Conservation (phyloP, 345 rosid species). For the Orychophragmus violaceus region DNA sequence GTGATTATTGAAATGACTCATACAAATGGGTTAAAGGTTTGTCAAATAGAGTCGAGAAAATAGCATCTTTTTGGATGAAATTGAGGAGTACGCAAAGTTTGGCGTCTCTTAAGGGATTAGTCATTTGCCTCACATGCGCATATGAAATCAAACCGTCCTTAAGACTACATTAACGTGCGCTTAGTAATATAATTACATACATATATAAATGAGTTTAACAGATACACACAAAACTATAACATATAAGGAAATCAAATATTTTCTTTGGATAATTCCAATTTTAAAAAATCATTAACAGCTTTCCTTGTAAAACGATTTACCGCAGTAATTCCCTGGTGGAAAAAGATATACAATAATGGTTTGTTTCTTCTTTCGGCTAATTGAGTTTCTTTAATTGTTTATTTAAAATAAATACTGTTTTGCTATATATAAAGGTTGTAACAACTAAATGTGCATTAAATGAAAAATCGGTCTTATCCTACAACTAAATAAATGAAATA, state of each 20-base stretch:
- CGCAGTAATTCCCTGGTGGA: not conserved
- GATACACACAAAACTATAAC: not conserved
- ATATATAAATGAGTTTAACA: not conserved
- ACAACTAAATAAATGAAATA: not conserved
- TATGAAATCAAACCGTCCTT: constrained; percentile 34
- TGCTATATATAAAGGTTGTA: not conserved
- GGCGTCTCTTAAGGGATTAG: constrained; percentile 42
- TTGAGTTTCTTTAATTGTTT: constrained; percentile 5
- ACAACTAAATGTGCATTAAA: not conserved
- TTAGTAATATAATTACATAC: constrained; percentile 25
- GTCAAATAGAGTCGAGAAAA: not conserved
- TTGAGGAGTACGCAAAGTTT: constrained; percentile 32
- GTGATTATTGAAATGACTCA: not conserved
- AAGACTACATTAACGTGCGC: constrained; percentile 36
- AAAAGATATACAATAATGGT: not conserved
- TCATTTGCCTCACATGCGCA: constrained; percentile 46
- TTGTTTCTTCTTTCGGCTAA: not conserved
- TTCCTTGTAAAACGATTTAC: not conserved
- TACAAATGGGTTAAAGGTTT: not conserved
- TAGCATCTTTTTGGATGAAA: not conserved
- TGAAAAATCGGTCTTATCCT: not conserved
- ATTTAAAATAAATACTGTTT: not conserved
- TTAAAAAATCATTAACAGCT: not conserved
- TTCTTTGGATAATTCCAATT: not conserved
- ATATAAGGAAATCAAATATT: constrained; percentile 11